Evolutionary conservation across 768 basidiomycete species (phyloP).

Genomic region (Crucibulum laeve): DNA sequence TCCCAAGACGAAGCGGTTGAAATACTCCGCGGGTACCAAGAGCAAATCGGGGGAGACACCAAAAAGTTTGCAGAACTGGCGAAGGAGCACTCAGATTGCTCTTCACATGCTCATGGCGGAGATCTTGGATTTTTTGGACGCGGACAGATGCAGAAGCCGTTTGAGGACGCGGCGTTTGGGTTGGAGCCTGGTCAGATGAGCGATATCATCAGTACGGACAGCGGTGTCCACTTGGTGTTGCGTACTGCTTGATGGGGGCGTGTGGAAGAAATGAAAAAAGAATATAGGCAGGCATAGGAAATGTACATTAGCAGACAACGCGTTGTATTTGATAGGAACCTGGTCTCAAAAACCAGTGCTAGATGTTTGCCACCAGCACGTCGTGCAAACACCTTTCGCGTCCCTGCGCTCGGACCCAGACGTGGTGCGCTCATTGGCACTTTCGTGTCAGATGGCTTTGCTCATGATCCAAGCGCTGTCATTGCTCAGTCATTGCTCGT

Average conservation of each 20-base stretch:
- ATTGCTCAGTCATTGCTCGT: too few relatives aligned
- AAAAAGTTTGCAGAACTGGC: conserved; percentile 80
- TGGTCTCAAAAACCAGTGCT: too few relatives aligned
- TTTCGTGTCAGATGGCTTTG: too few relatives aligned
- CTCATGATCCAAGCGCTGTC: too few relatives aligned
- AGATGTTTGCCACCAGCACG: neutral
- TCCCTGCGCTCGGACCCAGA: too few relatives aligned
- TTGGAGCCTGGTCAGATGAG: conserved; percentile 75
- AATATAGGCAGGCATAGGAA: neutral
- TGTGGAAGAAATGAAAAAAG: neutral
- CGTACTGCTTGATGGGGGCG: conserved; percentile 59
- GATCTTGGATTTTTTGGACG: conserved; percentile 85
- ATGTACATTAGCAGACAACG: neutral
- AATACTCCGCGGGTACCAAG: conserved; percentile 65
- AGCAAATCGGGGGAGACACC: conserved; percentile 49
- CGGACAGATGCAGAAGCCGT: conserved; percentile 96
- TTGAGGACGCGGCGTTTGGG: conserved; percentile 83
- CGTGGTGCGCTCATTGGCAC: too few relatives aligned
- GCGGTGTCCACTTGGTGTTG: conserved; percentile 91
- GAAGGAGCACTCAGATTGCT: conserved; percentile 78
- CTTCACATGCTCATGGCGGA: conserved; percentile 75
- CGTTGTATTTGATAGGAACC: too few relatives aligned
- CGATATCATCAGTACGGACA: conserved; percentile 82
- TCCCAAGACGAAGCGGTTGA: conserved; percentile 84
- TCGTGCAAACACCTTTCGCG: neutral